Conservation (phyloP, 768 basidiomycete genomes). For the Boletellus emodensis region DNA sequence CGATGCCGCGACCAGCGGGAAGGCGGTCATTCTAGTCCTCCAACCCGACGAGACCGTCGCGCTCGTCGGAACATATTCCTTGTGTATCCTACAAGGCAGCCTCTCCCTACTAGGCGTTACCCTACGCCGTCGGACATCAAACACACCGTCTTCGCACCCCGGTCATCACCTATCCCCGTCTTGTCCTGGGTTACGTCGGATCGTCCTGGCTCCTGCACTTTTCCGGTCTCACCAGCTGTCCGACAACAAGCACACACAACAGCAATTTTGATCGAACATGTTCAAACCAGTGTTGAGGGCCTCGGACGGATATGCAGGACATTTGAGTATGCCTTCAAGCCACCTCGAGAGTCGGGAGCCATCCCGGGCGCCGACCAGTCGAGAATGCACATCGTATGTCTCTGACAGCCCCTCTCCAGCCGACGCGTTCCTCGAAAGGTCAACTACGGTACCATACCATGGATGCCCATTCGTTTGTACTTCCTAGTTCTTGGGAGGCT, state of each 20-base stretch:
- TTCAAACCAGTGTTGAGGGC: constrained; percentile 60
- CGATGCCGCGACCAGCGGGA: neutral
- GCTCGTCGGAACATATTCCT: constrained; percentile 60
- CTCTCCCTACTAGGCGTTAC: constrained; percentile 56
- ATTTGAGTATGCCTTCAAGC: constrained; percentile 61
- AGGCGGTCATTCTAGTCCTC: constrained; percentile 42
- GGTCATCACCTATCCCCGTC: constrained; percentile 72
- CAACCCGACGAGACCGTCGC: constrained; percentile 50
- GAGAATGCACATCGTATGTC: constrained; percentile 47
- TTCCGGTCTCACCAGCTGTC: constrained; percentile 10
- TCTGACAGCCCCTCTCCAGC: constrained; percentile 7
- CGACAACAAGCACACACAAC: constrained; percentile 24
- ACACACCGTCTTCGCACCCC: constrained; percentile 69
- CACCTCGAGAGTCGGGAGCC: constrained; percentile 31
- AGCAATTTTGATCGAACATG: constrained; percentile 54
- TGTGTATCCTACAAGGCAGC: constrained; percentile 61
- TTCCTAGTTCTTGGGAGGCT: constrained; percentile 36
- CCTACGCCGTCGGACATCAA: constrained; percentile 37
- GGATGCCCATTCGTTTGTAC: constrained; percentile 32
- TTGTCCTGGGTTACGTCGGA: constrained; percentile 29
- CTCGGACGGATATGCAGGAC: constrained; percentile 59
- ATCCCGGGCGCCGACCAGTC: constrained; percentile 42
- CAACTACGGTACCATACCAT: constrained; percentile 22
- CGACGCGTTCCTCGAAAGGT: constrained; percentile 21
- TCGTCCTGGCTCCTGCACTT: constrained; percentile 10